Evolutionary conservation across 768 basidiomycete genomes (phyloP).

Genomic region (Roridomyces roridus): DNA sequence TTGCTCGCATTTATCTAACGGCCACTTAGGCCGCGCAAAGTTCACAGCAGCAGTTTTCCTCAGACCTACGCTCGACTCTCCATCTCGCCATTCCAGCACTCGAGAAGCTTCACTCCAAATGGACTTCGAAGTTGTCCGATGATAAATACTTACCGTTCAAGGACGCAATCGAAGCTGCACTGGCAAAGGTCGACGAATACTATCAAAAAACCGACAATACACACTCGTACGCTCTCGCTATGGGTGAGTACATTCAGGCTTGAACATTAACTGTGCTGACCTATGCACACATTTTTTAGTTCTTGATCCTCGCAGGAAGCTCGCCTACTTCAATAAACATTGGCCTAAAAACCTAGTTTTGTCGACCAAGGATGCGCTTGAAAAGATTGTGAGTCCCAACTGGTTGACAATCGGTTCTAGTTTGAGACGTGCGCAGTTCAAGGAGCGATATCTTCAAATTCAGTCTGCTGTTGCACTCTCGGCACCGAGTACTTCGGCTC

Average conservation of each 20-base stretch:
- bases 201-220: slow-evolving; percentile 37
- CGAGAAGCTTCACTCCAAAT: slow-evolving; percentile 32
- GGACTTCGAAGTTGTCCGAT: slow-evolving; percentile 9
- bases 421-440: background rate
- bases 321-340: background rate
- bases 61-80: slow-evolving; percentile 27
- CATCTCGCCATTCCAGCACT: slow-evolving; percentile 34
- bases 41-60: slow-evolving; percentile 38
- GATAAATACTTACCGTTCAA: slow-evolving; percentile 26
- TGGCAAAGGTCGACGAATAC: slow-evolving; percentile 38
- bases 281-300: background rate
- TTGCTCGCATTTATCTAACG: background rate
- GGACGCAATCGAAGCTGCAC: slow-evolving; percentile 30
- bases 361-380: background rate
- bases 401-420: background rate
- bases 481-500: background rate
- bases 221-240: slow-evolving; percentile 36
- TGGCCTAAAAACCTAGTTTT: background rate
- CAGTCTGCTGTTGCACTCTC: background rate
- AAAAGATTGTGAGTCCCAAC: background rate
- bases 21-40: slow-evolving; percentile 35
- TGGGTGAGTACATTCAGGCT: slow-evolving; percentile 27
- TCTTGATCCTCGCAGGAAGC: background rate
- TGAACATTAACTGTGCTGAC: background rate
- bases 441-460: background rate